These are phyloP conservation scores for Paramyrothecium roridum DNA, from an alignment of 2,329 filamentous ascomycete genomes.

Conservation along the genomic window DNA sequence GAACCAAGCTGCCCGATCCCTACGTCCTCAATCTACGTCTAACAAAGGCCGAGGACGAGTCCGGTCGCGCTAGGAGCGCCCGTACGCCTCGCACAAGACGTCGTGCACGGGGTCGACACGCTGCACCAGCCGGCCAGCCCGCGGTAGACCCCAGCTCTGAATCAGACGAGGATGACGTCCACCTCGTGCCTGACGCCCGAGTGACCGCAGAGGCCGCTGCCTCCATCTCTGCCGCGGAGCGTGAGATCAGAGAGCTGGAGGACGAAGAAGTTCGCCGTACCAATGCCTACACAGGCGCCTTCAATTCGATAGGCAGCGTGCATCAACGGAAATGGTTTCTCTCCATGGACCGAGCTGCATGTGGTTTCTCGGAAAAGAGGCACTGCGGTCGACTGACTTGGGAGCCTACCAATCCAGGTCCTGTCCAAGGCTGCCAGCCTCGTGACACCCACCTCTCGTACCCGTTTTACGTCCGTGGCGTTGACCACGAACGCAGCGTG, in stretches of 20 bases:
- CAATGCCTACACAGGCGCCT: slow-evolving; percentile 66
- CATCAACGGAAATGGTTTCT: slow-evolving; percentile 67
- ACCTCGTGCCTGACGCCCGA: slow-evolving; percentile 13
- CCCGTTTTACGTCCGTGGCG: slow-evolving; percentile 60
- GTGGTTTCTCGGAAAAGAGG: slow-evolving; percentile 48
- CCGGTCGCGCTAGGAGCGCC: slow-evolving; percentile 20
- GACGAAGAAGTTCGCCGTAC: slow-evolving; percentile 52
- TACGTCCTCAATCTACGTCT: slow-evolving; percentile 57
- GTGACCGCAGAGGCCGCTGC: slow-evolving; percentile 6
- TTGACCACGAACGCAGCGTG: slow-evolving; percentile 61
- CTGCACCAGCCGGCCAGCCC: no score
- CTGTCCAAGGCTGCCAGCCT: background rate
- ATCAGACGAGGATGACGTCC: slow-evolving; percentile 5
- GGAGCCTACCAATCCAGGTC: background rate
- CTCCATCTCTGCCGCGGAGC: slow-evolving; percentile 31
- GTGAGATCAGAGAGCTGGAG: slow-evolving; percentile 41
- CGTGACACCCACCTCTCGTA: slow-evolving; percentile 35
- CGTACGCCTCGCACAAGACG: slow-evolving; percentile 7
- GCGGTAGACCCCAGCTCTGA: slow-evolving; percentile 20
- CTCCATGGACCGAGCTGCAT: slow-evolving; percentile 55
- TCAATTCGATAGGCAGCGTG: slow-evolving; percentile 63
- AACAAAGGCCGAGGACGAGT: slow-evolving; percentile 38
- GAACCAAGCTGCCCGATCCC: slow-evolving; percentile 46
- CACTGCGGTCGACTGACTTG: slow-evolving; percentile 12
- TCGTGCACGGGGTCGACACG: background rate